Evolutionary conservation across 371 early-diverging fungal genomes (phyloP).

Genomic region (Ordospora pajunii): DNA sequence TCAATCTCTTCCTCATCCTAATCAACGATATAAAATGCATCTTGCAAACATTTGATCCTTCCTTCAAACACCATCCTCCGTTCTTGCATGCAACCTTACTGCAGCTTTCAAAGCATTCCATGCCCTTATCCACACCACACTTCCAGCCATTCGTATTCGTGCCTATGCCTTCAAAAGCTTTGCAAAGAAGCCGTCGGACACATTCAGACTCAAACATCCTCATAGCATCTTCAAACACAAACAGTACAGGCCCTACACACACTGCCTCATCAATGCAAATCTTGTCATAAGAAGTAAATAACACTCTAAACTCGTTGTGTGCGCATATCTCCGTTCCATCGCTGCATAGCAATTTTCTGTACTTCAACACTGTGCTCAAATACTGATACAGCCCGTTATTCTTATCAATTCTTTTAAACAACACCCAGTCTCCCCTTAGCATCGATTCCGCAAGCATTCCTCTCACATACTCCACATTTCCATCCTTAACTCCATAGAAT

Average conservation of each 20-base stretch:
- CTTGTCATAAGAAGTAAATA: constrained; percentile 28
- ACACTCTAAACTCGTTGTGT: constrained; percentile 26
- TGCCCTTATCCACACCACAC: background rate
- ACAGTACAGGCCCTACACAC: constrained; percentile 41
- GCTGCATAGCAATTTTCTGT: constrained; percentile 10
- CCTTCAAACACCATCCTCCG: background rate
- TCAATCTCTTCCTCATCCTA: background rate
- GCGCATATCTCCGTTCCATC: constrained; percentile 20
- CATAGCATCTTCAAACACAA: background rate
- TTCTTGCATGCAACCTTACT: background rate
- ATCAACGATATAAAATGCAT: constrained; percentile 2
- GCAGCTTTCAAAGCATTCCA: background rate
- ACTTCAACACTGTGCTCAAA: constrained; percentile 26
- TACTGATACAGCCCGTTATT: constrained; percentile 26
- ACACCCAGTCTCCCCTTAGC: constrained; percentile 77
- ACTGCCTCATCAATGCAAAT: constrained; percentile 11
- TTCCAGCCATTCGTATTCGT: background rate
- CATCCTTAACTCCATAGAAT: constrained; percentile 63
- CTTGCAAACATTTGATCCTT: constrained; percentile 2
- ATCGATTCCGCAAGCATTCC: constrained; percentile 82
- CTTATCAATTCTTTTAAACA: constrained; percentile 92
- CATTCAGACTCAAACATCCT: background rate
- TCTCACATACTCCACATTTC: constrained; percentile 76
- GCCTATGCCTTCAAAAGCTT: background rate
- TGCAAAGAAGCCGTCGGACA: background rate